These are phyloP conservation scores for Komagataella ulmi DNA, from an alignment of 805 yeast species.

Conservation along the genomic window DNA sequence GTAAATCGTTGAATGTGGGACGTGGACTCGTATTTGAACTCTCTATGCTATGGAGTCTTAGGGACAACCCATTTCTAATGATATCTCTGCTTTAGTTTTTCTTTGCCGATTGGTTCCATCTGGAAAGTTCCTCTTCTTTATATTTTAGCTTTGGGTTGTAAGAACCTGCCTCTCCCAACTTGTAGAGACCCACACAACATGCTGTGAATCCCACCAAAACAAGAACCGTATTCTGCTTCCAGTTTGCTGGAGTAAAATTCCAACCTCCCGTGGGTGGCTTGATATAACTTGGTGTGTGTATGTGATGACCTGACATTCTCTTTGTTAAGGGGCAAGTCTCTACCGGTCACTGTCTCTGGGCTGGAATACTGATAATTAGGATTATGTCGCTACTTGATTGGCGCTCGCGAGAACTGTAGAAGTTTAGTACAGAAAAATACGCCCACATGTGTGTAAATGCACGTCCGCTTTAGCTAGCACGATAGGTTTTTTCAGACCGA, in stretches of 20 bases:
- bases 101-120: constrained; percentile 35
- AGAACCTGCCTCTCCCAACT: constrained; percentile 22
- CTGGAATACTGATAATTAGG: not conserved
- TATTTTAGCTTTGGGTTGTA: constrained; percentile 22
- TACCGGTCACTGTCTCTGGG: not conserved
- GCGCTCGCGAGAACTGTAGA: not conserved
- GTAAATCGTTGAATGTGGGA: not conserved
- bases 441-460: not conserved
- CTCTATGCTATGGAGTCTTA: not conserved
- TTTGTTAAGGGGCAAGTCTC: not conserved
- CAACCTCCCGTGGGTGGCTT: constrained; percentile 42
- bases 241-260: constrained; percentile 39
- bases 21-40: not conserved
- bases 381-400: not conserved
- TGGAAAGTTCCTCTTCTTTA: constrained; percentile 23
- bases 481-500: not conserved
- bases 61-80: not conserved
- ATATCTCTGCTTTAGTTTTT: constrained; percentile 9
- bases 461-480: not conserved
- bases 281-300: constrained; percentile 13
- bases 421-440: not conserved
- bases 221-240: constrained; percentile 26
- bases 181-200: constrained; percentile 18
- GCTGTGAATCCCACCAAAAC: constrained; percentile 25
- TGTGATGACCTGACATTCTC: constrained; percentile 1